phyloP scores from a whole-genome alignment of 805 yeast species.

The Metschnikowia picachoensis region DNA sequence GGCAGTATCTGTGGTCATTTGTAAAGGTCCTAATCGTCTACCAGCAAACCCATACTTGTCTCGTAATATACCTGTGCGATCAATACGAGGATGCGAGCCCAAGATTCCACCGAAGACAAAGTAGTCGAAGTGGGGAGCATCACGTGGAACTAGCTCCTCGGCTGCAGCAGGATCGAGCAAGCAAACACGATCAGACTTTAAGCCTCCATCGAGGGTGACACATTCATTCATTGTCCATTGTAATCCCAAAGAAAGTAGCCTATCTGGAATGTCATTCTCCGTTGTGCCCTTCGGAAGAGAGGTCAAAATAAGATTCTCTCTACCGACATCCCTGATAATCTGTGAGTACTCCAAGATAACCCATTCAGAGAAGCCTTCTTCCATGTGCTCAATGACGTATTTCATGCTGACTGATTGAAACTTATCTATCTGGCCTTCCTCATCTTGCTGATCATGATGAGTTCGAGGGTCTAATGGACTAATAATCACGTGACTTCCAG shows the following conservation, averaged over 20 bases:
- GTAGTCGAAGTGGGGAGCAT: constrained; percentile 64
- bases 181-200: constrained; percentile 56
- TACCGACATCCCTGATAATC: constrained; percentile 80
- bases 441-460: no score
- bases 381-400: constrained; percentile 96
- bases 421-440: no score
- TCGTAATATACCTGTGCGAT: constrained; percentile 87
- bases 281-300: constrained; percentile 68
- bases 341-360: constrained; percentile 82
- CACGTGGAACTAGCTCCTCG: constrained; percentile 69
- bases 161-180: constrained; percentile 86
- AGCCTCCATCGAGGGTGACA: constrained; percentile 45
- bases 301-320: constrained; percentile 66
- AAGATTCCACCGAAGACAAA: constrained; percentile 95
- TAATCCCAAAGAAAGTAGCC: constrained; percentile 56
- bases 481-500: no score
- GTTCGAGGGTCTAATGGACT: no score
- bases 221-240: constrained; percentile 82
- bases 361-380: constrained; percentile 95
- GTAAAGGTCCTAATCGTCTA: constrained; percentile 79
- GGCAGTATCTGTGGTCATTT: constrained; percentile 98
- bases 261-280: constrained; percentile 58
- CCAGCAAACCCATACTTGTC: constrained; percentile 79
- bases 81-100: constrained; percentile 92
- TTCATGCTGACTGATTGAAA: constrained; percentile 47